phyloP scores from a whole-genome alignment of 1,139 yeast species.

The Yamadazyma jaroonii region DNA sequence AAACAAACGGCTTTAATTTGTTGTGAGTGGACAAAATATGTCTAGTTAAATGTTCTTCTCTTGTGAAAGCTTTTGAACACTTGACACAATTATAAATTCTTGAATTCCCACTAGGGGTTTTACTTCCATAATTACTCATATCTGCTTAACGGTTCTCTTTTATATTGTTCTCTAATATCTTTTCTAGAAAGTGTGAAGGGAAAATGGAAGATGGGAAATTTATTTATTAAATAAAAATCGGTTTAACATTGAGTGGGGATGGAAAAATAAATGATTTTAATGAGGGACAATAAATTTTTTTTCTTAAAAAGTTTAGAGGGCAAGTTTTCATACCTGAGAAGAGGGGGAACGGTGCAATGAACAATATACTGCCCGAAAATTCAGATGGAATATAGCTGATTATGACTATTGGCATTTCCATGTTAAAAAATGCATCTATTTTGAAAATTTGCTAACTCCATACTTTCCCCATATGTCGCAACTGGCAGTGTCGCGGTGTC shows the following conservation, averaged over 20 bases:
- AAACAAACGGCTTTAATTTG: slow-evolving; percentile 55
- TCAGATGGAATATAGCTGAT: too few species aligned
- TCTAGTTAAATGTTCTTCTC: slow-evolving; percentile 48
- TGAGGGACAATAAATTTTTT: background rate
- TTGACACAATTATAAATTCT: slow-evolving; percentile 42
- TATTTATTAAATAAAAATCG: background rate
- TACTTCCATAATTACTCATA: slow-evolving; percentile 37
- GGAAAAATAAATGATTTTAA: background rate
- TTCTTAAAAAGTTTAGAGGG: too few species aligned
- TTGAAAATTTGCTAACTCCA: background rate
- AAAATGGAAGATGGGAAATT: background rate
- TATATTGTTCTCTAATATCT: background rate
- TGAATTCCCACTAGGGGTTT: slow-evolving; percentile 46
- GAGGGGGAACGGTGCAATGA: too few species aligned
- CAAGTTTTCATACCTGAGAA: too few species aligned
- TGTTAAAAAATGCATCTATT: too few species aligned
- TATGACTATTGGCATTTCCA: too few species aligned
- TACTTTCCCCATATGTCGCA: slow-evolving; percentile 2
- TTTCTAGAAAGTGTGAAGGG: background rate
- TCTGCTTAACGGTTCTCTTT: background rate
- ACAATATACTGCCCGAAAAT: too few species aligned
- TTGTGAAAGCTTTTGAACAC: slow-evolving; percentile 45
- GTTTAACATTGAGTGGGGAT: slow-evolving; percentile 1
- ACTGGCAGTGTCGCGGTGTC: background rate
- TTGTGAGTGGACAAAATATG: slow-evolving; percentile 46